Conservation (phyloP, 2,329 filamentous ascomycete species). For the Aspergillus glaucus region DNA sequence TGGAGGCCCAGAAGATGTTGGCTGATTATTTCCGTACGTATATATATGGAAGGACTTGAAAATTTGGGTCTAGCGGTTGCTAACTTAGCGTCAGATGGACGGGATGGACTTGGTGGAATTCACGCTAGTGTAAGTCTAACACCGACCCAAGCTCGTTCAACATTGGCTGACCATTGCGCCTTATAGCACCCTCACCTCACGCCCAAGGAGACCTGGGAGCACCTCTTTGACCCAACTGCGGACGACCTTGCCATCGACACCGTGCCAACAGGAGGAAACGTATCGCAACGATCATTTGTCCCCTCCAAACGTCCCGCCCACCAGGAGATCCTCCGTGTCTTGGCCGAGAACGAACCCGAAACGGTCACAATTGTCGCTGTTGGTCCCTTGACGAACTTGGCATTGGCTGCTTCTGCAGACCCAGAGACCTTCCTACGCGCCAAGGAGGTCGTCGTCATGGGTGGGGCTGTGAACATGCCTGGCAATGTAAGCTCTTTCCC, state of each 20-base stretch:
- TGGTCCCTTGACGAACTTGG: constrained; percentile 89
- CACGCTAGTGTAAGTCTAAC: constrained; percentile 45
- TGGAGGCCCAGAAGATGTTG: constrained; percentile 74
- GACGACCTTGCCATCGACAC: constrained; percentile 44
- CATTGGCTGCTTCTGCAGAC: constrained; percentile 79
- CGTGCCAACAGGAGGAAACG: constrained; percentile 26
- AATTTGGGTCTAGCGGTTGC: constrained; percentile 2
- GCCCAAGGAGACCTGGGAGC: constrained; percentile 67
- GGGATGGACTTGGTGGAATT: constrained; percentile 70
- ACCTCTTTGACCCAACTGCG: constrained; percentile 53
- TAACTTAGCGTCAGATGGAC: constrained; percentile 52
- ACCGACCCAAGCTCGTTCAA: not conserved
- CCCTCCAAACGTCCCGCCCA: constrained; percentile 69
- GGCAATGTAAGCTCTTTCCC: constrained; percentile 63
- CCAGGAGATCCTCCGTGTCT: constrained; percentile 80
- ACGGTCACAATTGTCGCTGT: constrained; percentile 87
- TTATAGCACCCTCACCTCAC: constrained; percentile 63
- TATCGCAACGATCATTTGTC: constrained; percentile 56
- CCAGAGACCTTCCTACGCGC: constrained; percentile 81
- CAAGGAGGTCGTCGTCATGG: constrained; percentile 94
- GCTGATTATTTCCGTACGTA: constrained; percentile 80
- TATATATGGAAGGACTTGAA: not conserved
- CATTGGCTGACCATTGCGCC: constrained; percentile 3
- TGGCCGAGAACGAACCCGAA: constrained; percentile 72
- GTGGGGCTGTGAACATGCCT: constrained; percentile 69